Percentiles rank a stretch among this genome's conserved stretches.
Evolutionary conservation across 768 basidiomycete species (phyloP).

Genomic region (Leccinum boreale): DNA sequence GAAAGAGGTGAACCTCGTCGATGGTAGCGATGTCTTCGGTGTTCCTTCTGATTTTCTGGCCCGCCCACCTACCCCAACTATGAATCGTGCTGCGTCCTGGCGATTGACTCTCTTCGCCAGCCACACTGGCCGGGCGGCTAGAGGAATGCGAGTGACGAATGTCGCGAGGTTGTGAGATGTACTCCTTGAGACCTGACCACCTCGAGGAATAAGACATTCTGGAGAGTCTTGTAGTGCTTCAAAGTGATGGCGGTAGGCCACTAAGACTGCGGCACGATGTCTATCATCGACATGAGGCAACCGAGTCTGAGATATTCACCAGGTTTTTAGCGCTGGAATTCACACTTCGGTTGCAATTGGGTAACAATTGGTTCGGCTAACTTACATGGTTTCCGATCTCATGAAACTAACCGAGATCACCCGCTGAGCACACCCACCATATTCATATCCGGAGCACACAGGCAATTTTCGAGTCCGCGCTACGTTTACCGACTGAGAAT

Average conservation of each 20-base stretch:
- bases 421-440: not conserved
- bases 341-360: not conserved
- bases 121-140: conserved; percentile 6
- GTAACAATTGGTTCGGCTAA: not conserved
- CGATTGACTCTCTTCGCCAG: conserved; percentile 22
- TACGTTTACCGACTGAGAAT: conserved; percentile 5
- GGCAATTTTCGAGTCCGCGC: conserved; percentile 3
- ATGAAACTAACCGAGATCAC: not conserved
- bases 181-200: conserved; percentile 43
- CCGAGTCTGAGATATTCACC: not conserved
- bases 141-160: conserved; percentile 28
- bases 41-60: conserved; percentile 46
- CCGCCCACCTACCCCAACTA: conserved; percentile 63
- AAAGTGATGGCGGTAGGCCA: not conserved
- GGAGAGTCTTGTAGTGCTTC: conserved; percentile 5
- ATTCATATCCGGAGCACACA: not conserved
- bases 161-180: conserved; percentile 43
- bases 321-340: not conserved
- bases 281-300: conserved; percentile 6
- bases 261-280: conserved; percentile 7
- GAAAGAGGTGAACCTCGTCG: conserved; percentile 63
- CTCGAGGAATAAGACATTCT: conserved; percentile 33
- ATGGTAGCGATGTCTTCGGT: conserved; percentile 20
- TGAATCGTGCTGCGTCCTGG: conserved; percentile 30
- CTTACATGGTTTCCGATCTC: no score